Base-by-base conservation (phyloP, 768 basidiomycete genomes). In the Suillus tomentosus region DNA sequence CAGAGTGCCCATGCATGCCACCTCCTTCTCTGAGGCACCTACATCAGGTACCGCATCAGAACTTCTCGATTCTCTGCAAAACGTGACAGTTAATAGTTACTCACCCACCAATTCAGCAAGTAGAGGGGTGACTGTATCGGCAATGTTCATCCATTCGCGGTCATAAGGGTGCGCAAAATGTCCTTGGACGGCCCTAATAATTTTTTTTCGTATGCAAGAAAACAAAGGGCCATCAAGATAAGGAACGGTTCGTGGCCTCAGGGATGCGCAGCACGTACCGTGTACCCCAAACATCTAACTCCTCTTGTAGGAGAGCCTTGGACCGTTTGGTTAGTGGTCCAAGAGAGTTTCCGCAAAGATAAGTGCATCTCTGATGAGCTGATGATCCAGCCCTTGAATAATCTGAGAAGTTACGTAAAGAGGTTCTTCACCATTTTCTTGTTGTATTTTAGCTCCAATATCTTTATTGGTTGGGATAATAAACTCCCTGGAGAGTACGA, bases 321-420 rank as follows among this genome's bases (percentile, higher is more conserved):
- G 95, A 91, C 43, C 85, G 81, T 73, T 88, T 92, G 51, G 92
- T 85, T 71, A 93, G 79, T 62, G 90, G 82, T 5, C 97, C 97
- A 11, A 99, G 84, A 31, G 95, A 98, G 79, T 99, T 99, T 40
- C 97, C 97, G 74, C 94, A 96, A 60, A 99, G 87, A 76, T 99
- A 99, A 40, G 88, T 86, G 74, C 87, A 88, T 62, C 80, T 78
- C 62, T 72, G 74, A 58, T 86, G 85, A 81, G 75, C 77, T 80
- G 24, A 68, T 62, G 54, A 55, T 48, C 60, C 58, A 64, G 54
- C 67, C 31, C 31, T 19, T 63, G 45, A 63, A 60, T 42, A 13
- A 59, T 11, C 58, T 34, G 11, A 54, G 48, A 10, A 40, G 40
- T 37, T 37, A 24, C 50, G 61, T 67, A 66, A n/a, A n/a, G 36